A percentile compares a stretch with the other conserved stretches of the same genome.
Evolutionary conservation across 352 stramenopile genomes (phyloP).

Genomic region (Phytophthora sp.): DNA sequence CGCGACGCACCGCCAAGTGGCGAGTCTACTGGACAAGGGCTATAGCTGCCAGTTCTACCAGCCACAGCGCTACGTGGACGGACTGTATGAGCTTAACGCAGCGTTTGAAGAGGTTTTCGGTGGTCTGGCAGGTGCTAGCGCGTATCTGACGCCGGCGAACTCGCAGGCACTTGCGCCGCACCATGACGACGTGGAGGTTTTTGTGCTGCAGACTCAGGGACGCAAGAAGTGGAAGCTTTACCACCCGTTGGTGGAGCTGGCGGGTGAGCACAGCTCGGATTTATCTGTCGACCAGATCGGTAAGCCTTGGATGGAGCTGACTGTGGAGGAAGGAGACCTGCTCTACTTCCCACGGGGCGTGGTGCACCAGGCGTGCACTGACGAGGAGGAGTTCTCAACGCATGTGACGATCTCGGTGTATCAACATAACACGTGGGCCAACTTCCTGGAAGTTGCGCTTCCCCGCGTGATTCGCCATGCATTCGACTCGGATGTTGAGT

Average conservation of each 20-base stretch:
- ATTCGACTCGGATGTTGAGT: slow-evolving; percentile 78
- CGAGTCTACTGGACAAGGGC: slow-evolving; percentile 59
- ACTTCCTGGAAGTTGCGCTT: slow-evolving; percentile 85
- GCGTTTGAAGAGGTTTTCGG: slow-evolving; percentile 83
- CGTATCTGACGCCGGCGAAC: slow-evolving; percentile 79
- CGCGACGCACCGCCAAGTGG: slow-evolving; percentile 62
- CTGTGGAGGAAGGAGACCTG: slow-evolving; percentile 82
- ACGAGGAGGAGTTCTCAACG: slow-evolving; percentile 80
- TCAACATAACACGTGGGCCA: slow-evolving; percentile 88
- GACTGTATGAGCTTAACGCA: slow-evolving; percentile 76
- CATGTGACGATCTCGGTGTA: slow-evolving; percentile 91
- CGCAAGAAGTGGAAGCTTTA: slow-evolving; percentile 92
- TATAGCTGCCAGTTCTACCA: slow-evolving; percentile 92
- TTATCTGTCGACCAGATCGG: slow-evolving; percentile 68
- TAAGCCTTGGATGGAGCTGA: slow-evolving; percentile 84
- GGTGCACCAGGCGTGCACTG: slow-evolving; percentile 81
- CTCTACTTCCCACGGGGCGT: slow-evolving; percentile 87
- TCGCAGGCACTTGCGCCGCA: slow-evolving; percentile 86
- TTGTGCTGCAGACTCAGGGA: slow-evolving; percentile 86
- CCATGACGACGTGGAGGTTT: slow-evolving; percentile 88
- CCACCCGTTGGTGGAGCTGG: slow-evolving; percentile 68
- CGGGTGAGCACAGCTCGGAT: slow-evolving; percentile 83
- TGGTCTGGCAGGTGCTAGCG: slow-evolving; percentile 75
- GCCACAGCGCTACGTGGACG: slow-evolving; percentile 83
- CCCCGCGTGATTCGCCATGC: slow-evolving; percentile 78